Base-by-base conservation (phyloP, 73 alveolate genomes). In the Durusdinium trenchii region DNA sequence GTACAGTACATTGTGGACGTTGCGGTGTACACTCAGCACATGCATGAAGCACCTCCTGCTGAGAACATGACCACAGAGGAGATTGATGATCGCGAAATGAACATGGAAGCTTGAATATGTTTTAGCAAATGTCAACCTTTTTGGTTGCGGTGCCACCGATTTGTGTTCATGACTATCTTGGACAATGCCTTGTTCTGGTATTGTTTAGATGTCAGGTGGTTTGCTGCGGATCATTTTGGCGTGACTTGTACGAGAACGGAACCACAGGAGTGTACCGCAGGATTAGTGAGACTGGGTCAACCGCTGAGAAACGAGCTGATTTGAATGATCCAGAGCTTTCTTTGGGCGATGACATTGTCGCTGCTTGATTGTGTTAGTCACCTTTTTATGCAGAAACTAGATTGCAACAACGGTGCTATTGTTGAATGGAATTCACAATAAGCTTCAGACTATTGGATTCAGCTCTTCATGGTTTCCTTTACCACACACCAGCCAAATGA, bases 301-400 rank as follows among this genome's bases (percentile, higher is more conserved):
- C 12, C 9, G 84, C 84, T 6, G 28, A 48, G 36, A 71, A 71
- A 32, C 32, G 52, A 14, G 84, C 84, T 28, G 52, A 71, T 3
- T 38, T 71, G 52, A 71, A 71, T 36, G 84, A 71, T 51, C 84
- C 84, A 3, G 84, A 71, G 84, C 32, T 71, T n/a, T 71, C 52
- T 6, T 38, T 71, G 84, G 84, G 38, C 6, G 51, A 71, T 3
- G 84, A n/a, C 30, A 48, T 36, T 38, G 84, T 71, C 40, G 84
- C 51, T 3, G 38, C 84, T 71, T 71, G 51, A 51, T 32, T 57
- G 12, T 12, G 32, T 16, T 57, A 16, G 12, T 16, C 69, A 57
- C 69, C 23, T 57, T 12, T 23, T 23, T 16, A 16, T 16, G 69
- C 23, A 57, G 32, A 57, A 23, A 12, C 12, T 23, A 57, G 23